phyloP scores from a whole-genome alignment of 768 basidiomycete genomes.

The Boletus subparvulus region DNA sequence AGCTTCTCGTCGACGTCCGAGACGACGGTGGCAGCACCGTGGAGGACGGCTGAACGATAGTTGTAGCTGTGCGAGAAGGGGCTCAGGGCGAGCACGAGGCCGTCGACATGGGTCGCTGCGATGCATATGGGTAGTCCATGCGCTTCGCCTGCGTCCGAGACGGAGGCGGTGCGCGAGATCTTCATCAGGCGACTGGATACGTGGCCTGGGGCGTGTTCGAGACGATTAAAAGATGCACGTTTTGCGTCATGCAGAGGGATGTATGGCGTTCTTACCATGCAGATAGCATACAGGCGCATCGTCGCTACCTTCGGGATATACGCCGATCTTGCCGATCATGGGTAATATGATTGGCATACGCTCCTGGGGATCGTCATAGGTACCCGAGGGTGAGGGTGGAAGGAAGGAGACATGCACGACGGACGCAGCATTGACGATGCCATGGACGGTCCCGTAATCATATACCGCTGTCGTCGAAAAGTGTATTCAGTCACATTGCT shows the following conservation, averaged over 20 bases:
- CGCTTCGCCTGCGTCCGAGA: not conserved
- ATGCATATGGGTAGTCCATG: slow-evolving; percentile 20
- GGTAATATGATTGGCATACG: slow-evolving; percentile 23
- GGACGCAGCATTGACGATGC: slow-evolving; percentile 22
- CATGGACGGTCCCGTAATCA: slow-evolving; percentile 22
- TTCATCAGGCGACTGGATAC: slow-evolving; percentile 30
- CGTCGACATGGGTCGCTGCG: slow-evolving; percentile 26
- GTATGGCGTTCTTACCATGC: slow-evolving; percentile 12
- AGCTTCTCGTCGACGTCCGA: slow-evolving; percentile 21
- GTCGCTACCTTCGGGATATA: slow-evolving; percentile 13
- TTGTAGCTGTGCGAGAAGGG: slow-evolving; percentile 29
- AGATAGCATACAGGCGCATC: slow-evolving; percentile 19
- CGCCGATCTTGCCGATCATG: slow-evolving; percentile 26
- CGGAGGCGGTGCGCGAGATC: slow-evolving; percentile 5
- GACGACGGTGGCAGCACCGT: slow-evolving; percentile 18
- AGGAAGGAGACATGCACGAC: slow-evolving; percentile 27
- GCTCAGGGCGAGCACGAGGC: slow-evolving; percentile 22
- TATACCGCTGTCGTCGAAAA: slow-evolving; percentile 15
- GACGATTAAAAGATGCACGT: not conserved
- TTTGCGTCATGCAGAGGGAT: too few relatives aligned
- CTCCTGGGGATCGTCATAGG: slow-evolving; percentile 9
- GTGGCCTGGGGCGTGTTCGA: slow-evolving; percentile 10
- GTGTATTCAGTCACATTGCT: not conserved
- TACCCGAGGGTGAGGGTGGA: slow-evolving; percentile 14
- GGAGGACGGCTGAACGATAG: slow-evolving; percentile 26